These are phyloP conservation scores for Psilocybe sp. DNA, from an alignment of 768 basidiomycete genomes.

Conservation along the genomic window DNA sequence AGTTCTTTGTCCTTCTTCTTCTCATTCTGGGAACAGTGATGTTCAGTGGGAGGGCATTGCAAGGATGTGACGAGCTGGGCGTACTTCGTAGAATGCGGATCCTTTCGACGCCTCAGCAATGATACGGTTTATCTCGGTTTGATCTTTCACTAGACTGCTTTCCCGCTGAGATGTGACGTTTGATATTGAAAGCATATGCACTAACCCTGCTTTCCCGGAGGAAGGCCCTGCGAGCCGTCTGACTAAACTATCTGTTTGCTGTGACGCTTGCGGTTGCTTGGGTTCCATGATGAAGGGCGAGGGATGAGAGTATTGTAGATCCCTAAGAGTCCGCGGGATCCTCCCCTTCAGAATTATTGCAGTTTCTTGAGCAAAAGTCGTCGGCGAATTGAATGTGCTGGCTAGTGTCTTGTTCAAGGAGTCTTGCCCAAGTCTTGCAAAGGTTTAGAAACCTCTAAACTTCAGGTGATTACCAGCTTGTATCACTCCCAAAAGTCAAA, in stretches of 20 bases:
- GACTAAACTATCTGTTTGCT: constrained; percentile 67
- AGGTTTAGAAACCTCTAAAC: too few species aligned
- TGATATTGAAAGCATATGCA: constrained; percentile 8
- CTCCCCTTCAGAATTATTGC: background rate
- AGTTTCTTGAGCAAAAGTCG: too few species aligned
- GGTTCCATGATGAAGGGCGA: constrained; percentile 3
- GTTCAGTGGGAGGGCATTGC: background rate
- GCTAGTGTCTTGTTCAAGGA: too few species aligned
- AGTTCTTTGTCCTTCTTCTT: constrained; percentile 86
- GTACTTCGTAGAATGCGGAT: constrained; percentile 86
- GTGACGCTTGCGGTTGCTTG: constrained; percentile 37
- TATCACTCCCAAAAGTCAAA: too few species aligned
- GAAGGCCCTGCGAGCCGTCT: constrained; percentile 86
- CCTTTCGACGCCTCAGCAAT: constrained; percentile 92
- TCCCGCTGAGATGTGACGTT: background rate
- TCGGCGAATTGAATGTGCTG: too few species aligned
- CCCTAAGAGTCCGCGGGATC: background rate
- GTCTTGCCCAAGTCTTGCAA: too few species aligned
- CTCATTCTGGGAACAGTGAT: constrained; percentile 61
- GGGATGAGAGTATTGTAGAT: too few species aligned
- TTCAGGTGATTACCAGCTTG: too few species aligned
- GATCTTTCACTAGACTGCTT: constrained; percentile 68
- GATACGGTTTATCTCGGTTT: constrained; percentile 81
- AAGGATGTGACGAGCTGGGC: constrained; percentile 9
- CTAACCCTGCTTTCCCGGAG: constrained; percentile 85